Conservation (phyloP, 108 stramenopile genomes). For the Poteriospumella lacustris region DNA sequence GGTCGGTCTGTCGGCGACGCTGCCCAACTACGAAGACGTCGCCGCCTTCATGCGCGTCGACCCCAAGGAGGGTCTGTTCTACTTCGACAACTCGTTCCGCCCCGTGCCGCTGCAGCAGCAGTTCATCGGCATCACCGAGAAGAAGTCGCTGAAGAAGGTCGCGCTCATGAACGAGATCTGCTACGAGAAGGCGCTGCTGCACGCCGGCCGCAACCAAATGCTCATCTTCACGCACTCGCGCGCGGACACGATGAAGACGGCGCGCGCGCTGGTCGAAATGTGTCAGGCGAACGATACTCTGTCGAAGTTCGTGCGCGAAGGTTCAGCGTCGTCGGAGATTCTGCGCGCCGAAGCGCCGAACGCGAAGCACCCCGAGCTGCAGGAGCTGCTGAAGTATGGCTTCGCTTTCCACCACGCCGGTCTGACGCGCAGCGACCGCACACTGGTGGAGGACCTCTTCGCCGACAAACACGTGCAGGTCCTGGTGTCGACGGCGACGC, state of each 20-base stretch:
- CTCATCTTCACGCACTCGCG: constrained; percentile 97
- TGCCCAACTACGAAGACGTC: constrained; percentile 99
- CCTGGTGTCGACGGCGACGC: constrained; percentile 89
- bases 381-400: constrained; percentile 88
- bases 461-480: constrained; percentile 91
- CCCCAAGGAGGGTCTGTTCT: constrained; percentile 87
- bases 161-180: constrained; percentile 97
- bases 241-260: constrained; percentile 95
- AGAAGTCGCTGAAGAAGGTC: constrained; percentile 93
- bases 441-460: constrained; percentile 94
- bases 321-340: constrained; percentile 81
- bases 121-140: constrained; percentile 96
- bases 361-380: constrained; percentile 79
- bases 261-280: constrained; percentile 87
- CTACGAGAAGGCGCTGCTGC: constrained; percentile 84
- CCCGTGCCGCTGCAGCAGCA: constrained; percentile 99
- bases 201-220: constrained; percentile 67
- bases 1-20: constrained; percentile 94
- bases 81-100: constrained; percentile 96
- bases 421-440: constrained; percentile 86
- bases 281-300: constrained; percentile 81
- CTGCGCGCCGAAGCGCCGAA: constrained; percentile 71
- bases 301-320: constrained; percentile 76
- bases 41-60: constrained; percentile 94
- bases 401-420: constrained; percentile 99